Percentiles rank a stretch among this genome's conserved stretches.
Conservation (phyloP, 2,329 filamentous ascomycete genomes). For the Beauveria pseudobassiana region DNA sequence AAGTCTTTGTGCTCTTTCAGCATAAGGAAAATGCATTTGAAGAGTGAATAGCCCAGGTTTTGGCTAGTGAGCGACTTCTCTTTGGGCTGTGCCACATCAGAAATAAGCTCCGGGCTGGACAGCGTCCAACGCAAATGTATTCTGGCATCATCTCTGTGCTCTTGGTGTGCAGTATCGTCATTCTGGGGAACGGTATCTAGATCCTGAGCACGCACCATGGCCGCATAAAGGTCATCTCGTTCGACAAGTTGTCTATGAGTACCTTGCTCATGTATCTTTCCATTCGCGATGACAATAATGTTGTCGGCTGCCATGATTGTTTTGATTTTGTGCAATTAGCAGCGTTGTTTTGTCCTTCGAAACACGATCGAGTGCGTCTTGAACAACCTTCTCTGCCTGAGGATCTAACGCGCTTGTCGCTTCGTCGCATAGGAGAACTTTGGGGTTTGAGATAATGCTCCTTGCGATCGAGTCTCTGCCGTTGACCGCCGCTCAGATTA, state of each 20-base stretch:
- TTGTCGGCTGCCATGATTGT: constrained; percentile 54
- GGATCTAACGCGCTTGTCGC: constrained; percentile 50
- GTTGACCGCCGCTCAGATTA: constrained; percentile 57
- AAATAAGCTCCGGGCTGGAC: neutral
- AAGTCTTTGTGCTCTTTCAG: neutral
- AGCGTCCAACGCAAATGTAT: neutral
- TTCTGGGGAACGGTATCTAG: neutral
- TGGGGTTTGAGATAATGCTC: constrained; percentile 33
- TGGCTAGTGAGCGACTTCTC: neutral
- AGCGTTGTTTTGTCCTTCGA: constrained; percentile 53
- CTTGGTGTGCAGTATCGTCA: neutral
- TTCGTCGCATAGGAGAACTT: constrained; percentile 58
- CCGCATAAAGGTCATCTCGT: constrained; percentile 14
- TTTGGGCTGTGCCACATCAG: neutral
- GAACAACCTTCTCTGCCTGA: constrained; percentile 39
- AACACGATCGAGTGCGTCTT: constrained; percentile 44
- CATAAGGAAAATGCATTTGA: neutral
- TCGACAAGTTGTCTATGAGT: constrained; percentile 47
- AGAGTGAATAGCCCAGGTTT: neutral
- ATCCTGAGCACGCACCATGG: neutral
- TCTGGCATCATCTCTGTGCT: neutral
- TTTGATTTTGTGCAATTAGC: constrained; percentile 49
- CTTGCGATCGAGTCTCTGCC: constrained; percentile 55
- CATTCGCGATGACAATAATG: constrained; percentile 48
- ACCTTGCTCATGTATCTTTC: constrained; percentile 48